Evolutionary conservation across 225 moss, liverwort and hornwort genomes (phyloP).

Genomic region (Physcomitrium patens): DNA sequence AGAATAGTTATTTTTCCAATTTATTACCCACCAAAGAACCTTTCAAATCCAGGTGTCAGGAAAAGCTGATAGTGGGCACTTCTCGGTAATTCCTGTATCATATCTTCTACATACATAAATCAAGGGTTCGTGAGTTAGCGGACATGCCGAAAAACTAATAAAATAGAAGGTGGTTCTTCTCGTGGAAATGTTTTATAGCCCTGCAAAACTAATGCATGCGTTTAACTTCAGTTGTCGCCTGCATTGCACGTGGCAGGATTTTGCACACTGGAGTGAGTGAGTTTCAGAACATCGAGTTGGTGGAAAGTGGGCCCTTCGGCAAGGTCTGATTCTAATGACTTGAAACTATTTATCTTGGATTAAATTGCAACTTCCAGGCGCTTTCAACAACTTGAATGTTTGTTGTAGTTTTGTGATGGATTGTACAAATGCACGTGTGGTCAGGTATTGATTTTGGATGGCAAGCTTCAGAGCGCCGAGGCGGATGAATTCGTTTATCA

Average conservation of each 20-base stretch:
- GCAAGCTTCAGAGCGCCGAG: slow-evolving; percentile 94
- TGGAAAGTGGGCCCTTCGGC: slow-evolving; percentile 92
- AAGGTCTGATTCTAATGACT: slow-evolving; percentile 50
- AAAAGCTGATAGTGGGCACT: too few relatives aligned
- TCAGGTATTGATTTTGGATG: slow-evolving; percentile 85
- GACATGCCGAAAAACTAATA: too few relatives aligned
- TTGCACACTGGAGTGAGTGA: slow-evolving; percentile 84
- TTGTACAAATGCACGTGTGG: not conserved
- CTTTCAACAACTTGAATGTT: not conserved
- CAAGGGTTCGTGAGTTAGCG: too few relatives aligned
- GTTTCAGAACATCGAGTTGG: slow-evolving; percentile 86
- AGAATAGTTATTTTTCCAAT: too few relatives aligned
- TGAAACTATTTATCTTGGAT: not conserved
- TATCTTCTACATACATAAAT: too few relatives aligned
- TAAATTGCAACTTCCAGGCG: not conserved
- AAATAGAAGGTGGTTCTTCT: too few relatives aligned
- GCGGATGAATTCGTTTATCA: slow-evolving; percentile 96
- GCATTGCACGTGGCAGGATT: slow-evolving; percentile 48
- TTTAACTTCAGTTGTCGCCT: not conserved
- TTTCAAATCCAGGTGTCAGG: too few relatives aligned
- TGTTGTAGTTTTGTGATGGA: not conserved
- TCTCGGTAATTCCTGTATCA: too few relatives aligned
- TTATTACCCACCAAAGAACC: too few relatives aligned
- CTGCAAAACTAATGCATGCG: too few relatives aligned
- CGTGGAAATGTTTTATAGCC: too few relatives aligned